A percentile compares a stretch with the other conserved stretches of the same genome.
These are phyloP conservation scores for Pleurotus platypus DNA, from an alignment of 768 basidiomycete genomes.

Conservation along the genomic window DNA sequence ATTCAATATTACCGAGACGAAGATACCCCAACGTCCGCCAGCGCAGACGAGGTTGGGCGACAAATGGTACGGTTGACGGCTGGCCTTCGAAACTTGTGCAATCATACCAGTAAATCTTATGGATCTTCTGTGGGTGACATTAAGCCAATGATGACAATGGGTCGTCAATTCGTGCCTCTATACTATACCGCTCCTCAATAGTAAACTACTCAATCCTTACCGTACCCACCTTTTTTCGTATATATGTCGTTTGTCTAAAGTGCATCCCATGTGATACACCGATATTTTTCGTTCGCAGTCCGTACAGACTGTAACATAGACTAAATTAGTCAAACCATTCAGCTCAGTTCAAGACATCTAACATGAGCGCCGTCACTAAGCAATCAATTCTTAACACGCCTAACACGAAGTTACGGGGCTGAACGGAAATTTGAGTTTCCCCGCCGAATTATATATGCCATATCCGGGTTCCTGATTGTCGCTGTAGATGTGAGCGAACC, in stretches of 20 bases:
- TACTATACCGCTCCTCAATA: background rate
- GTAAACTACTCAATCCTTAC: background rate
- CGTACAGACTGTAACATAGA: too few species aligned
- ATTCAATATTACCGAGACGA: conserved; percentile 73
- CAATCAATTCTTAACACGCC: conserved; percentile 6
- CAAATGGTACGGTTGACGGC: conserved; percentile 66
- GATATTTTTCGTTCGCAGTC: too few species aligned
- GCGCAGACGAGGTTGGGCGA: conserved; percentile 53
- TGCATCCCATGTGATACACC: too few species aligned
- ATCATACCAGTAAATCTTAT: background rate
- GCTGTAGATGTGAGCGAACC: conserved; percentile 66
- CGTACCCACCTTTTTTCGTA: background rate
- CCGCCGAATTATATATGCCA: conserved; percentile 44
- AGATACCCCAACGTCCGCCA: conserved; percentile 71
- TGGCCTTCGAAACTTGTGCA: background rate
- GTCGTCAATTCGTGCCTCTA: background rate
- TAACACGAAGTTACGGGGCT: conserved; percentile 48
- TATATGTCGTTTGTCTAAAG: background rate
- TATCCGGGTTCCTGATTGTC: conserved; percentile 55
- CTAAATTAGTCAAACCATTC: too few species aligned
- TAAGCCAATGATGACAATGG: too few species aligned
- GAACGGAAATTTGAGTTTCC: conserved; percentile 48
- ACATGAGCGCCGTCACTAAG: too few species aligned
- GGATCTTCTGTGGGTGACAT: background rate
- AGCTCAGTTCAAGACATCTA: too few species aligned